Evolutionary conservation across 2,329 filamentous ascomycete species (phyloP).

Genomic region (Raffaelea arxii): DNA sequence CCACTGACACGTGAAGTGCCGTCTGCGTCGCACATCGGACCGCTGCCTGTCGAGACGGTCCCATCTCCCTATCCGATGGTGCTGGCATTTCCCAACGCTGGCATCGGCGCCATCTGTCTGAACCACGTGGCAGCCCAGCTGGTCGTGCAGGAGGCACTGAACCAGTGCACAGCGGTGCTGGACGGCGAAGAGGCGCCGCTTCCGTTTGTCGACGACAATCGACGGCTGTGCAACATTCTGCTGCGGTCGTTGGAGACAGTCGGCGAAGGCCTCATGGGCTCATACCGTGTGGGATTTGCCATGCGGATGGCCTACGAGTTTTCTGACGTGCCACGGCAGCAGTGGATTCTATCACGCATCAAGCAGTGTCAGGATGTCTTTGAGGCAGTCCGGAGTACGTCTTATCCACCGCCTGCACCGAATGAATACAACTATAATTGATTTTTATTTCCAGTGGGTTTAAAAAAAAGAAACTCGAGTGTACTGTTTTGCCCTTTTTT

Average conservation of each 20-base stretch:
- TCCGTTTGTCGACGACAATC: constrained; percentile 17
- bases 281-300: constrained; percentile 26
- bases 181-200: background rate
- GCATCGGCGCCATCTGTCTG: constrained; percentile 25
- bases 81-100: constrained; percentile 20
- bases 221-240: constrained; percentile 21
- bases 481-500: no score
- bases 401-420: constrained; percentile 5
- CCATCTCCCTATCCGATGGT: constrained; percentile 23
- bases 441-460: no score
- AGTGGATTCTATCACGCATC: constrained; percentile 23
- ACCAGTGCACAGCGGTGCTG: constrained; percentile 19
- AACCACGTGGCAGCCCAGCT: constrained; percentile 28
- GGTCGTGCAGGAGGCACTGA: constrained; percentile 28
- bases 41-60: constrained; percentile 18
- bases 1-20: constrained; percentile 5
- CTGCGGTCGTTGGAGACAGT: constrained; percentile 27
- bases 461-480: no score
- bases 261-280: constrained; percentile 26
- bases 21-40: no score
- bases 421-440: constrained; percentile 9
- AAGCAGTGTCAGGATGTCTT: constrained; percentile 22
- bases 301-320: constrained; percentile 30
- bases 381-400: constrained; percentile 18
- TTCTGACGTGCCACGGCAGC: constrained; percentile 21